These are phyloP conservation scores for Aspergillus phoenicis DNA, from an alignment of 2,329 filamentous ascomycete genomes.

Conservation along the genomic window DNA sequence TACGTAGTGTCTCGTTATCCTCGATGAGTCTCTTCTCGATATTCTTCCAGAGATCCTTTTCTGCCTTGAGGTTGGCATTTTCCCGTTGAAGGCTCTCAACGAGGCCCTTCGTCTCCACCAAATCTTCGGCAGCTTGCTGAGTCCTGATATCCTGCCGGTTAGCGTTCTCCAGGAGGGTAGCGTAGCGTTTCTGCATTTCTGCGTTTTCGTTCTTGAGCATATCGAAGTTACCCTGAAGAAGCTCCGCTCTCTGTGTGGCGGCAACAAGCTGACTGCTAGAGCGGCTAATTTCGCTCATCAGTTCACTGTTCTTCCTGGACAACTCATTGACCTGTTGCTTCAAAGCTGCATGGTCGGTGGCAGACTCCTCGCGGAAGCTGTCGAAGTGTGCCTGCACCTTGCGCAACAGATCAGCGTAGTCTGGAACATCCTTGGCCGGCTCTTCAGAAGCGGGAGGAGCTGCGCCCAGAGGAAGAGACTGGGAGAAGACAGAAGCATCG, in stretches of 20 bases:
- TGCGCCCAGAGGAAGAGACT: constrained; percentile 64
- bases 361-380: constrained; percentile 81
- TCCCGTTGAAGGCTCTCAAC: constrained; percentile 88
- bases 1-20: constrained; percentile 80
- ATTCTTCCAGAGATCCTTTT: constrained; percentile 91
- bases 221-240: constrained; percentile 84
- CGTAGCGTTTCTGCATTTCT: constrained; percentile 81
- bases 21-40: constrained; percentile 86
- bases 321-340: constrained; percentile 83
- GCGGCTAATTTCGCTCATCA: constrained; percentile 81
- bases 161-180: constrained; percentile 75
- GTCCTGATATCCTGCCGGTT: constrained; percentile 88
- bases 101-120: constrained; percentile 80
- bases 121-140: constrained; percentile 89
- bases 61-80: constrained; percentile 87
- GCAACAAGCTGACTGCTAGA: constrained; percentile 79
- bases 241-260: constrained; percentile 80
- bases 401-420: constrained; percentile 76
- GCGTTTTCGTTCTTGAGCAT: constrained; percentile 82
- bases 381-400: constrained; percentile 91
- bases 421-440: constrained; percentile 58
- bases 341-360: constrained; percentile 76
- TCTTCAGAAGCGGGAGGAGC: constrained; percentile 49
- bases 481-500: constrained; percentile 68
- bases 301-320: constrained; percentile 75